phyloP scores from a whole-genome alignment of 164 flowering plant species.

The Stephania yunnanensis region DNA sequence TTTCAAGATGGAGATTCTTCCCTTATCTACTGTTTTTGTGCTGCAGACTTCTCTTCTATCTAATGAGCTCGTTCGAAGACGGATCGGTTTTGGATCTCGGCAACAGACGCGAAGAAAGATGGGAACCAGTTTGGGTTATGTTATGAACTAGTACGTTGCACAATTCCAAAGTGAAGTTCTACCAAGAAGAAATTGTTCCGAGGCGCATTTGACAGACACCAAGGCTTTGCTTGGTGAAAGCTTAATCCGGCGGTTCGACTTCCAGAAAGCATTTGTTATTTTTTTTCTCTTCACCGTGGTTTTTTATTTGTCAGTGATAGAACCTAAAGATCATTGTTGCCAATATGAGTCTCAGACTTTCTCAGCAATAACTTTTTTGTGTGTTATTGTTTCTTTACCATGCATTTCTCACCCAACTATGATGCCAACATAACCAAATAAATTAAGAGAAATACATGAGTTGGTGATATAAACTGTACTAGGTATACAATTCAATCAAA shows the following conservation, averaged over 20 bases:
- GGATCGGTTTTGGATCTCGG: not conserved
- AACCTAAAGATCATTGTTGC: not conserved
- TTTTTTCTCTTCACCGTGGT: not conserved
- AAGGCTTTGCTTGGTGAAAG: not conserved
- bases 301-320: not conserved
- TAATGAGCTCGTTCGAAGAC: not conserved
- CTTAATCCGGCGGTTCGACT: not conserved
- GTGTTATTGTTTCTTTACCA: no score
- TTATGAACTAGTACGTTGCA: not conserved
- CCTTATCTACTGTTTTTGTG: not conserved
- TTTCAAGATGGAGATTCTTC: slow-evolving; percentile 2
- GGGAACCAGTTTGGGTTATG: slow-evolving; percentile 1
- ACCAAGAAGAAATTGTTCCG: no score
- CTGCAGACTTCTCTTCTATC: not conserved
- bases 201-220: not conserved
- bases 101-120: not conserved
- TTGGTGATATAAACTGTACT: no score
- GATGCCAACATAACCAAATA: no score
- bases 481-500: no score
- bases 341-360: not conserved
- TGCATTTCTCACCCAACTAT: no score
- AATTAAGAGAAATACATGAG: no score
- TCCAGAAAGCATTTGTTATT: not conserved
- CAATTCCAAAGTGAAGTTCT: no score
- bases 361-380: not conserved